Percentiles rank a stretch among this genome's conserved stretches.
Evolutionary conservation across 2,329 filamentous ascomycete genomes (phyloP).

Genomic region (Fusarium tjaetaba): DNA sequence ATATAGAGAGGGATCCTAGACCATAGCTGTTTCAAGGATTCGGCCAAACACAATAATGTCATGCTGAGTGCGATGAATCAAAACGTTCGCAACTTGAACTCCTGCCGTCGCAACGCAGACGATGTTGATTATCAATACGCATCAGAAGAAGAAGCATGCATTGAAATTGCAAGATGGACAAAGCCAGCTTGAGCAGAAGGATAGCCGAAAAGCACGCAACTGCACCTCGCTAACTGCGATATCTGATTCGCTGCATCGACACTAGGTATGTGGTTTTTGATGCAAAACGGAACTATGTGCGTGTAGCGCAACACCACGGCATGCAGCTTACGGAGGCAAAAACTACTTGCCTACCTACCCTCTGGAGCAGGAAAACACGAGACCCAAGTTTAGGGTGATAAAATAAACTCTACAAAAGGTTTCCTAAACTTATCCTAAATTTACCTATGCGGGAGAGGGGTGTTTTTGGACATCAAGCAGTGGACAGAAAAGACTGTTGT

Average conservation of each 20-base stretch:
- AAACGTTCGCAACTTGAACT: neutral
- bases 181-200: neutral
- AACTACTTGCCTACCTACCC: neutral
- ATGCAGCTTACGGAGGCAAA: constrained; percentile 16
- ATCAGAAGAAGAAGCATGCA: neutral
- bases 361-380: too few species aligned
- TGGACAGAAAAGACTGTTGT: too few species aligned
- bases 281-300: constrained; percentile 1
- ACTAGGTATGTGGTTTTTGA: constrained; percentile 2
- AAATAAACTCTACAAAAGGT: too few species aligned
- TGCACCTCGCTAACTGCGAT: constrained; percentile 11
- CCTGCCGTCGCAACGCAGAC: neutral
- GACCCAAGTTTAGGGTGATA: too few species aligned
- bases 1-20: neutral
- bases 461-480: too few species aligned
- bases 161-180: neutral
- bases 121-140: neutral
- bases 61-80: neutral
- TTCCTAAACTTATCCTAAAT: too few species aligned
- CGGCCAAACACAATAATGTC: neutral
- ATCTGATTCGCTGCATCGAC: constrained; percentile 22
- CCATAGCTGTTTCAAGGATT: neutral
- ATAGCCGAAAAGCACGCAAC: neutral
- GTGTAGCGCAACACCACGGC: neutral
- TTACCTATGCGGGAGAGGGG: too few species aligned